Evolutionary conservation across 2,329 filamentous ascomycete species (phyloP).

Genomic region (Bipolaris zeicola): DNA sequence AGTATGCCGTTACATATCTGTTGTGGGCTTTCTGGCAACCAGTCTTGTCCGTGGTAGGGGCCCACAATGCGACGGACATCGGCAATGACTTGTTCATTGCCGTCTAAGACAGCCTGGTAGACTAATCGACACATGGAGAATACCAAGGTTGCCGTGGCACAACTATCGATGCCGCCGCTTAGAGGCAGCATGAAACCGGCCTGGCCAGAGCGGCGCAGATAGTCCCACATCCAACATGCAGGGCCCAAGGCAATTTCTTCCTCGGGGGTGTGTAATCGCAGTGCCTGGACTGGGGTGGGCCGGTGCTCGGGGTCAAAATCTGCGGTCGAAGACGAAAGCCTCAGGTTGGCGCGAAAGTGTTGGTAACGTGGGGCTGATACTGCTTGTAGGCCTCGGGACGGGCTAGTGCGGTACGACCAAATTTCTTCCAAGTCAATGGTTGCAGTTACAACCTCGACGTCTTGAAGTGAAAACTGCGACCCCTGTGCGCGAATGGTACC

Average conservation of each 20-base stretch:
- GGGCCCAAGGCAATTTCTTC: slow-evolving; percentile 68
- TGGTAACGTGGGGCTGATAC: slow-evolving; percentile 56
- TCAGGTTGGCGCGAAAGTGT: slow-evolving; percentile 53
- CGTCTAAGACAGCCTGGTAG: slow-evolving; percentile 57
- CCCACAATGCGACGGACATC: slow-evolving; percentile 60
- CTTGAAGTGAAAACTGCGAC: slow-evolving; percentile 65
- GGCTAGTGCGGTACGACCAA: slow-evolving; percentile 62
- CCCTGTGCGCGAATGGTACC: slow-evolving; percentile 69
- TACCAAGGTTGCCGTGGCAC: slow-evolving; percentile 42
- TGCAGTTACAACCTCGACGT: slow-evolving; percentile 60
- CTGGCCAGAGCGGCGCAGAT: slow-evolving; percentile 58
- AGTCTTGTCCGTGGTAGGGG: slow-evolving; percentile 53
- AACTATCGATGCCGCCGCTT: slow-evolving; percentile 65
- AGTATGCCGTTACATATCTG: slow-evolving; percentile 66
- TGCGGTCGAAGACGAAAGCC: slow-evolving; percentile 50
- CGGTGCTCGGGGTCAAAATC: slow-evolving; percentile 54
- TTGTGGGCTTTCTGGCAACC: slow-evolving; percentile 62
- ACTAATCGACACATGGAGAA: slow-evolving; percentile 62
- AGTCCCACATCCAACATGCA: slow-evolving; percentile 71
- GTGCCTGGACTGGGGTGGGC: slow-evolving; percentile 51
- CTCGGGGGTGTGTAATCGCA: slow-evolving; percentile 55
- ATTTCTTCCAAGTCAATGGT: slow-evolving; percentile 71
- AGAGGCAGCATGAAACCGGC: slow-evolving; percentile 64
- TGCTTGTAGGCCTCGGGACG: slow-evolving; percentile 64
- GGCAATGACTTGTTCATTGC: slow-evolving; percentile 60